phyloP scores from a whole-genome alignment of 768 basidiomycete genomes.

The Lactarius sanguifluus region DNA sequence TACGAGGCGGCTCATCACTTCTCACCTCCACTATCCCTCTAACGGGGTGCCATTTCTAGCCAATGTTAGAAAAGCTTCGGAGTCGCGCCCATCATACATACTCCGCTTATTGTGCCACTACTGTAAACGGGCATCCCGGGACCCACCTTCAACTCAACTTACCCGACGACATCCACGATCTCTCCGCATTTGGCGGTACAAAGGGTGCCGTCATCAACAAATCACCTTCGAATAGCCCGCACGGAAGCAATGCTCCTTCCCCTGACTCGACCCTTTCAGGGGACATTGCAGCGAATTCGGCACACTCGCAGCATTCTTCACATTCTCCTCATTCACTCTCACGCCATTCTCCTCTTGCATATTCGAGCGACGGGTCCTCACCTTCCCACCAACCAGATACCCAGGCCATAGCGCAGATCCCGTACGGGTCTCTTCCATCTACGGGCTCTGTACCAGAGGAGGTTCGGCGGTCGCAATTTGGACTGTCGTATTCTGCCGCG shows the following conservation, averaged over 20 bases:
- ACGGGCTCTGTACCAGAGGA: background rate
- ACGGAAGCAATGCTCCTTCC: slow-evolving; percentile 13
- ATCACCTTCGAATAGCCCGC: slow-evolving; percentile 23
- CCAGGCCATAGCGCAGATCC: background rate
- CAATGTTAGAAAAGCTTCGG: slow-evolving; percentile 41
- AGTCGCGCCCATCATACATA: slow-evolving; percentile 40
- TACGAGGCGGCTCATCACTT: background rate
- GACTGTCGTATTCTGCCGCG: slow-evolving; percentile 9
- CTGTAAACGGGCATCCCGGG: background rate
- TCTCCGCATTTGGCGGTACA: slow-evolving; percentile 26
- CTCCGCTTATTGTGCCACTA: slow-evolving; percentile 28
- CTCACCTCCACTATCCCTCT: slow-evolving; percentile 1
- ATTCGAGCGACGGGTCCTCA: slow-evolving; percentile 18
- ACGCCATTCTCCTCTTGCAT: background rate
- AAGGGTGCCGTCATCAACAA: slow-evolving; percentile 23
- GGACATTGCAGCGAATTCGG: slow-evolving; percentile 1
- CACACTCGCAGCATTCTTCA: slow-evolving; percentile 4
- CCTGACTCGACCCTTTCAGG: slow-evolving; percentile 17
- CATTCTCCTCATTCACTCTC: slow-evolving; percentile 7
- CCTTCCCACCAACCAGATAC: slow-evolving; percentile 5
- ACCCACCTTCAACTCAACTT: background rate
- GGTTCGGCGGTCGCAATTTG: slow-evolving; percentile 15
- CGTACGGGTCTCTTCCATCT: slow-evolving; percentile 2
- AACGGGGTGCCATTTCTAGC: slow-evolving; percentile 28
- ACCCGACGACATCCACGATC: slow-evolving; percentile 22